Evolutionary conservation across 257 asterid species (phyloP).

Genomic region (Knoxia roxburghii): DNA sequence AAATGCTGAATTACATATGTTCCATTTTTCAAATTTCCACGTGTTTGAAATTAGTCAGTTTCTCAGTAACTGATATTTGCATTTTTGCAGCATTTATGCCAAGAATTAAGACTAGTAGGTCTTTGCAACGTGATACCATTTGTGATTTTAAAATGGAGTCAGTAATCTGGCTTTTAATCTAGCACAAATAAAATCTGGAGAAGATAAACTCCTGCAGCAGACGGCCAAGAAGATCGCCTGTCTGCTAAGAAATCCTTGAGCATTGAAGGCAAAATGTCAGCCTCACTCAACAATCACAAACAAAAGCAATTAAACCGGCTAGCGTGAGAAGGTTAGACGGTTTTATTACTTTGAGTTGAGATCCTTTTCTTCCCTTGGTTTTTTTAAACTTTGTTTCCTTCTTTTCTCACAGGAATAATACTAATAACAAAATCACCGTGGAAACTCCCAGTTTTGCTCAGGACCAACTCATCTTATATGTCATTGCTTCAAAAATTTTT

Average conservation of each 20-base stretch:
- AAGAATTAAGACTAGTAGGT: slow-evolving; percentile 65
- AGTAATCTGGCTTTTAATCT: neutral
- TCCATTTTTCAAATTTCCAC: no score
- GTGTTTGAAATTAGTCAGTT: slow-evolving; percentile 5
- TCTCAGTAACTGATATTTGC: slow-evolving; percentile 11
- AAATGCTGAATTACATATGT: no score
- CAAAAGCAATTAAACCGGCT: slow-evolving; percentile 43
- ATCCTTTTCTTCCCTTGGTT: neutral
- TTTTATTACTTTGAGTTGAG: neutral
- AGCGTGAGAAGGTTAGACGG: slow-evolving; percentile 47
- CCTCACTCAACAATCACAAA: slow-evolving; percentile 42
- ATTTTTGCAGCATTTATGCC: slow-evolving; percentile 69
- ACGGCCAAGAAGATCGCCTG: slow-evolving; percentile 64
- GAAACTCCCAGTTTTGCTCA: slow-evolving; percentile 65
- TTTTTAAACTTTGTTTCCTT: neutral
- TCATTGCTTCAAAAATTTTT: neutral
- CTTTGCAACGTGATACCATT: slow-evolving; percentile 44
- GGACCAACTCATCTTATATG: slow-evolving; percentile 20
- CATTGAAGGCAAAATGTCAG: slow-evolving; percentile 47
- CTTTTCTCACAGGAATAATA: slow-evolving; percentile 39
- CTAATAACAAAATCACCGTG: slow-evolving; percentile 34
- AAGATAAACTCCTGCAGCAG: slow-evolving; percentile 21
- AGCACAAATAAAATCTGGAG: slow-evolving; percentile 14
- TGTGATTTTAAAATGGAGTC: slow-evolving; percentile 46
- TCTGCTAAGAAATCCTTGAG: slow-evolving; percentile 58